A percentile compares a stretch with the other conserved stretches of the same genome.
phyloP scores from a whole-genome alignment of 495 filamentous ascomycete genomes.

The Geopyxis carbonaria region DNA sequence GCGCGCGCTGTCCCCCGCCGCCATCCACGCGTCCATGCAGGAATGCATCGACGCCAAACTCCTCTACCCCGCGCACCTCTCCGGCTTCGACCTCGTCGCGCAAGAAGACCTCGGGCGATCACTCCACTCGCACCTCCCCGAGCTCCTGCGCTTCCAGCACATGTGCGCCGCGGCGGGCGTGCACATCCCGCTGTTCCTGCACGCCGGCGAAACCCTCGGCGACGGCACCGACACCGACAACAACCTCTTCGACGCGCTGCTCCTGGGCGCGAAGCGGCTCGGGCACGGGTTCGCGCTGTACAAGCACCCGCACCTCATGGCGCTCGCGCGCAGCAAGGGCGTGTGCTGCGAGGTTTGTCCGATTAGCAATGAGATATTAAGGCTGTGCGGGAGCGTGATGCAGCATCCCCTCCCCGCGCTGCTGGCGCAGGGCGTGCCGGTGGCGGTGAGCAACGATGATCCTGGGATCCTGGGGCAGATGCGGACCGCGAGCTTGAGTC shows the following conservation, averaged over 20 bases:
- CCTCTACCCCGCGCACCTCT: conserved; percentile 59
- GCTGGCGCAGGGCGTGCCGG: conserved; percentile 64
- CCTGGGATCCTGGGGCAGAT: conserved; percentile 67
- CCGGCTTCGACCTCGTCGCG: conserved; percentile 77
- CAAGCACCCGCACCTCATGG: conserved; percentile 78
- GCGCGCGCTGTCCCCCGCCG: conserved; percentile 42
- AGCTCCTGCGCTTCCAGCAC: conserved; percentile 86
- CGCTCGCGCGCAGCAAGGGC: conserved; percentile 70
- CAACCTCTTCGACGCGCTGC: conserved; percentile 78
- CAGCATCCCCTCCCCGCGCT: conserved; percentile 69
- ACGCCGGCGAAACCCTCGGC: conserved; percentile 71
- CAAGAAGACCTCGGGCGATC: conserved; percentile 66
- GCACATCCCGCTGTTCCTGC: conserved; percentile 90
- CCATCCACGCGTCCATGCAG: conserved; percentile 63
- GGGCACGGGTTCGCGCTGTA: conserved; percentile 76
- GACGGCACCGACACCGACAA: conserved; percentile 59
- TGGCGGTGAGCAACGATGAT: conserved; percentile 68
- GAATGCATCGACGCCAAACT: conserved; percentile 66
- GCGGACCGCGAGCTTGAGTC: conserved; percentile 42
- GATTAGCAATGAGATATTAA: conserved; percentile 67
- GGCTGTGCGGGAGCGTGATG: conserved; percentile 58
- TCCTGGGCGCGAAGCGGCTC: conserved; percentile 74
- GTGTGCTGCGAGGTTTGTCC: conserved; percentile 80
- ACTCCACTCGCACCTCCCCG: conserved; percentile 57
- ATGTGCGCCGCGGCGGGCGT: conserved; percentile 59